Percentiles rank a stretch among this genome's conserved stretches.
Conservation (phyloP, 129 eudicot species). For the Scalesia atractyloides region DNA sequence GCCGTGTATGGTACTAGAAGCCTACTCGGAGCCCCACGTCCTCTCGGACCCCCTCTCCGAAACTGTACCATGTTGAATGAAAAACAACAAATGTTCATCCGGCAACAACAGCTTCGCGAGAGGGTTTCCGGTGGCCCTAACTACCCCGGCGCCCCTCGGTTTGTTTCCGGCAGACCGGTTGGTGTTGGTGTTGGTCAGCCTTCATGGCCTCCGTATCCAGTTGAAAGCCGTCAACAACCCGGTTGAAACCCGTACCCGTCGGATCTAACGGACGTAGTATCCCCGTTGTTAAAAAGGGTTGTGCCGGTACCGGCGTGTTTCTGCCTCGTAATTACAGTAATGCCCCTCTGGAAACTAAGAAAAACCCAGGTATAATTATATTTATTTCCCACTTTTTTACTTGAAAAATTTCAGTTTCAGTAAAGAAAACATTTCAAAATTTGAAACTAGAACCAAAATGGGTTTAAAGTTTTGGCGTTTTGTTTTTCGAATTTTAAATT, state of each 20-base stretch:
- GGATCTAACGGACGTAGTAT: slow-evolving; percentile 28
- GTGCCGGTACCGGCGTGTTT: slow-evolving; percentile 87
- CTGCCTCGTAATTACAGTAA: slow-evolving; percentile 50
- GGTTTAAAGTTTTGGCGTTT: slow-evolving; percentile 4
- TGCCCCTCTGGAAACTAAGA: slow-evolving; percentile 39
- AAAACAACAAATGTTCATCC: slow-evolving; percentile 2
- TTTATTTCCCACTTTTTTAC: not conserved
- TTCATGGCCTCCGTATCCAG: slow-evolving; percentile 44
- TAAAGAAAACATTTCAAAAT: not conserved
- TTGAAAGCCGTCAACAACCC: slow-evolving; percentile 19
- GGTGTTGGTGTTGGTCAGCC: slow-evolving; percentile 30
- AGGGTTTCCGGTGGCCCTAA: slow-evolving; percentile 15
- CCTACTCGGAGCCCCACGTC: slow-evolving; percentile 16
- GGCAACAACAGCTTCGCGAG: slow-evolving; percentile 28
- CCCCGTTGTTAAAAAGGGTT: slow-evolving; percentile 35
- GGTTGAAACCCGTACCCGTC: slow-evolving; percentile 5
- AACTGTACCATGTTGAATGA: slow-evolving; percentile 17
- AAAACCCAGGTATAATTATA: slow-evolving; percentile 43
- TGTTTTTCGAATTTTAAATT: not conserved
- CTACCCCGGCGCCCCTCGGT: slow-evolving; percentile 13
- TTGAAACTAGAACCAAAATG: not conserved
- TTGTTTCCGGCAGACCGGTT: slow-evolving; percentile 28
- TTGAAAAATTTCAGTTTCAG: not conserved
- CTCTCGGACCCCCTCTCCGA: slow-evolving; percentile 1
- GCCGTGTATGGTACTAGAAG: slow-evolving; percentile 18